phyloP scores from a whole-genome alignment of 1,284 basidiomycete genomes.

The Trametes pubescens region DNA sequence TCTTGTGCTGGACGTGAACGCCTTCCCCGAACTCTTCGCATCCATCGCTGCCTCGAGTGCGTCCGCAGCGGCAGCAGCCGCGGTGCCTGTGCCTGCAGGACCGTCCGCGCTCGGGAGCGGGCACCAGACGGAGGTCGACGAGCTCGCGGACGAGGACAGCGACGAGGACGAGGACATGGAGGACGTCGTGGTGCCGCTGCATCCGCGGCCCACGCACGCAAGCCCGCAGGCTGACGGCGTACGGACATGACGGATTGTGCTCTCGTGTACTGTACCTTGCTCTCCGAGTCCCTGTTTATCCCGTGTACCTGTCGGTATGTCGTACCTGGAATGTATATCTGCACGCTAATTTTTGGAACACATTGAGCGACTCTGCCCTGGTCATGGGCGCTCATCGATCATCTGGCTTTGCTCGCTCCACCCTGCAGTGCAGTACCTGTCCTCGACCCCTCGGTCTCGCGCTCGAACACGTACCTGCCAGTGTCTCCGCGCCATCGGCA shows the following conservation, averaged over 20 bases:
- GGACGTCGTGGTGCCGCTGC: constrained; percentile 31
- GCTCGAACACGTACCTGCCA: too few relatives aligned
- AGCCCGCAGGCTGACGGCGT: constrained; percentile 5
- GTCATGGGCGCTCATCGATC: neutral
- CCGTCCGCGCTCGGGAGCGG: constrained; percentile 21
- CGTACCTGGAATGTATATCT: constrained; percentile 5
- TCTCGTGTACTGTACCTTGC: neutral
- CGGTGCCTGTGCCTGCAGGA: neutral
- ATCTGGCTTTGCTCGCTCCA: too few relatives aligned
- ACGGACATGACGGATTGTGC: constrained; percentile 27
- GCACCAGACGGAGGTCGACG: constrained; percentile 29
- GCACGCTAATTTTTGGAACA: neutral
- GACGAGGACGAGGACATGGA: constrained; percentile 33
- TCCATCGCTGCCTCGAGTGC: neutral
- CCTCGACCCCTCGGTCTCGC: too few relatives aligned
- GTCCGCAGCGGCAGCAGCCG: neutral
- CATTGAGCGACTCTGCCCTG: neutral
- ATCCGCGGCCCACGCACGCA: neutral
- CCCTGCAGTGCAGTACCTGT: too few relatives aligned
- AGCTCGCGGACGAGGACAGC: constrained; percentile 26
- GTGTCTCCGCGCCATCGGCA: neutral
- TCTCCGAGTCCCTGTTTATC: too few relatives aligned
- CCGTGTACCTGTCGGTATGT: constrained; percentile 1
- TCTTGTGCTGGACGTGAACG: constrained; percentile 29
- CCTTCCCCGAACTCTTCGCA: constrained; percentile 28